Percentiles rank a stretch among this genome's conserved stretches.
These are phyloP conservation scores for Dactylellina haptotyla DNA, from an alignment of 2,329 filamentous ascomycete species.

Conservation along the genomic window DNA sequence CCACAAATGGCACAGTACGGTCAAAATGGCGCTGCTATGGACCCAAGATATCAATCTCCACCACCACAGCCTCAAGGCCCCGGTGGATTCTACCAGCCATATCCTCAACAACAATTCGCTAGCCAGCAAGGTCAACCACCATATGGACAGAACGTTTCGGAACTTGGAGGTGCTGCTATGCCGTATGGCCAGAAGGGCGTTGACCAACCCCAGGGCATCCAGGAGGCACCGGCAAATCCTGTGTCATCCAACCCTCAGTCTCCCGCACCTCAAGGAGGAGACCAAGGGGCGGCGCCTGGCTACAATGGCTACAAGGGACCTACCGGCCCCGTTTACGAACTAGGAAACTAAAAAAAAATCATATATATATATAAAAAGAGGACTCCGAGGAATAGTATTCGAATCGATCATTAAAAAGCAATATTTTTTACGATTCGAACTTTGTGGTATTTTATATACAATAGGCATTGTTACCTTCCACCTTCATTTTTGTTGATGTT, in stretches of 20 bases:
- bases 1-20: conserved; percentile 46
- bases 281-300: conserved; percentile 6
- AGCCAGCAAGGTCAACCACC: conserved; percentile 17
- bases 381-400: too few relatives aligned
- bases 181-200: conserved; percentile 49
- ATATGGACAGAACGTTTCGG: conserved; percentile 46
- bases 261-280: conserved; percentile 22
- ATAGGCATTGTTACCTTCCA: neutral
- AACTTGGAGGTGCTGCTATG: conserved; percentile 45
- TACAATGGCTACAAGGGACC: conserved; percentile 36
- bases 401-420: too few relatives aligned
- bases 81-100: conserved; percentile 37
- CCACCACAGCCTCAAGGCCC: conserved; percentile 22
- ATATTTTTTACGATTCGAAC: neutral
- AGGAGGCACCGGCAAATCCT: conserved; percentile 37
- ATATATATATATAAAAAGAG: neutral
- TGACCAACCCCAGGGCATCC: conserved; percentile 41
- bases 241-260: conserved; percentile 5
- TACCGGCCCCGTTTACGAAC: conserved; percentile 45
- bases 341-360: conserved; percentile 23
- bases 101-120: conserved; percentile 22
- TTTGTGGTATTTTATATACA: neutral
- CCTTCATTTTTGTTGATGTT: neutral
- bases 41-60: conserved; percentile 28
- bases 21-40: neutral